These are phyloP conservation scores for Coemansia sp. DNA, from an alignment of 192 early-diverging fungal species.

Conservation along the genomic window DNA sequence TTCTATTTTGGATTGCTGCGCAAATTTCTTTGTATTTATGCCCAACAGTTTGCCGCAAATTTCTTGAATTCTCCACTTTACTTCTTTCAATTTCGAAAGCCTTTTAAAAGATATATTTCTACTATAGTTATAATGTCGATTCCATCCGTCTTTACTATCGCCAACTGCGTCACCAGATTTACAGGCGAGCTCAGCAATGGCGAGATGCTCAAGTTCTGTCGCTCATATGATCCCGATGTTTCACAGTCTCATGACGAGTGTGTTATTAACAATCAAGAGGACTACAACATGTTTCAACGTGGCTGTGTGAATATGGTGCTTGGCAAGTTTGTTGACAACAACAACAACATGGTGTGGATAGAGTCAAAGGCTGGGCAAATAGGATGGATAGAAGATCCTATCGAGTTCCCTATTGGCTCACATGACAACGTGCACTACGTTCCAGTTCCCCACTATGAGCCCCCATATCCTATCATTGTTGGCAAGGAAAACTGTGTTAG, in stretches of 20 bases:
- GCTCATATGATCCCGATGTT: neutral
- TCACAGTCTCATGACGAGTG: neutral
- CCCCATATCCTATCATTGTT: neutral
- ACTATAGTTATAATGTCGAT: neutral
- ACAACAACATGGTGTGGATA: slow-evolving; percentile 2
- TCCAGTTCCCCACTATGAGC: neutral
- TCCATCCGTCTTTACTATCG: neutral
- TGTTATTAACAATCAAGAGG: neutral
- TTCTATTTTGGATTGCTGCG: neutral
- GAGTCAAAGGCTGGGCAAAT: neutral
- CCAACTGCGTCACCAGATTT: neutral
- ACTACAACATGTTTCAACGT: slow-evolving; percentile 1
- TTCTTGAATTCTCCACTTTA: neutral
- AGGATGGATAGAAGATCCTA: neutral
- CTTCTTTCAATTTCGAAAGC: neutral
- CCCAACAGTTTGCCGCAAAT: neutral
- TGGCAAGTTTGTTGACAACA: slow-evolving; percentile 2
- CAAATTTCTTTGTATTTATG: neutral
- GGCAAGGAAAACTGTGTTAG: neutral
- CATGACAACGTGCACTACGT: slow-evolving; percentile 1
- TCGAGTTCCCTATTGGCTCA: slow-evolving; percentile 3
- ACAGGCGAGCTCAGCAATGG: neutral
- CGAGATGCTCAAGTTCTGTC: neutral
- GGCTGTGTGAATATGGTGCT: neutral
- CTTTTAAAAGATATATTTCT: neutral